Evolutionary conservation across 2,329 filamentous ascomycete species (phyloP).

Genomic region (Epichloe typhina): DNA sequence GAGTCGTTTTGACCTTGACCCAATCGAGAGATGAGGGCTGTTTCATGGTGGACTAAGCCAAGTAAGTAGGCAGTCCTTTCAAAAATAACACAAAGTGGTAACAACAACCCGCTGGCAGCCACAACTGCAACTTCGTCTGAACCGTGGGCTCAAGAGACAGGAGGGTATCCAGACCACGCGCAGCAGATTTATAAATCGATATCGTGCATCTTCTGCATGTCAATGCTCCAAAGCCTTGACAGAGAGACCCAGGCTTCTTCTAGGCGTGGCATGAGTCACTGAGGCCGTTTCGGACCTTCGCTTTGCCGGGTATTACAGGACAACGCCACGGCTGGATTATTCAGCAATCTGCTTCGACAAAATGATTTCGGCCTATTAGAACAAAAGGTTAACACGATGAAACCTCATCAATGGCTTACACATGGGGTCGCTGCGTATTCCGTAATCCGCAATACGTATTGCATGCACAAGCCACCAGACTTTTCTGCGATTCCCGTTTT

Average conservation of each 20-base stretch:
- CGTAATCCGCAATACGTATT: too few relatives aligned
- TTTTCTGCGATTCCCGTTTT: too few relatives aligned
- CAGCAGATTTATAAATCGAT: too few relatives aligned
- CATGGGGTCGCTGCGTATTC: too few relatives aligned
- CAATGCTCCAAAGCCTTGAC: not conserved
- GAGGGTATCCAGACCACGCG: not conserved
- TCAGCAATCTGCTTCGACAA: not conserved
- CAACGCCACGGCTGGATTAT: not conserved
- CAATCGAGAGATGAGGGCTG: conserved; percentile 13
- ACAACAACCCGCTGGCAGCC: not conserved
- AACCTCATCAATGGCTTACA: too few relatives aligned
- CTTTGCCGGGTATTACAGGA: not conserved
- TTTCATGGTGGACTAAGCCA: not conserved
- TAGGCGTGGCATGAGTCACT: not conserved
- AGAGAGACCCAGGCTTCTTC: not conserved
- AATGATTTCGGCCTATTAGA: too few relatives aligned
- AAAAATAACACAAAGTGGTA: not conserved
- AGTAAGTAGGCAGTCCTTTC: not conserved
- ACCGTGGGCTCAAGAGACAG: not conserved
- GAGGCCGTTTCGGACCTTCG: not conserved
- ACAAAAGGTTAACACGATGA: too few relatives aligned
- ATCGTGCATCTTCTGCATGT: too few relatives aligned
- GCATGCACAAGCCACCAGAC: too few relatives aligned
- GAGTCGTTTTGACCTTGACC: conserved; percentile 33
- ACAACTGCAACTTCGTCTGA: not conserved